Percentiles rank a stretch among this genome's conserved stretches.
Conservation (phyloP, 202 grass and related monocot genomes). For the Zoysia matrella region DNA sequence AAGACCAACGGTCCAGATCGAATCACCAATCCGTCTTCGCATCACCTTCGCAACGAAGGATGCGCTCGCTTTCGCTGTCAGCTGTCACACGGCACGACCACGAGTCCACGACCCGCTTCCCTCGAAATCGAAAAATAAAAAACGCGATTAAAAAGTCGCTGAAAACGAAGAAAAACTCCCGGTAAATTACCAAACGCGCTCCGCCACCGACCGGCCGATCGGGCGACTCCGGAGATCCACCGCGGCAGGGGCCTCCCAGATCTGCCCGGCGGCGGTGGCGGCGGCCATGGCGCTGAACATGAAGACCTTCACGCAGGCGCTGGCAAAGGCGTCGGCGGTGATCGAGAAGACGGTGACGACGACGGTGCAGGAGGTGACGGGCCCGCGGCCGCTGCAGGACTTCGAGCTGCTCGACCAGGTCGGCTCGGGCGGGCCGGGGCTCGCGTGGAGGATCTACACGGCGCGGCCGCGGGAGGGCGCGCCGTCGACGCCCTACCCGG, state of each 20-base stretch:
- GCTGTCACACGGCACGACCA: slow-evolving; percentile 35
- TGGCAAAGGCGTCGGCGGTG: slow-evolving; percentile 94
- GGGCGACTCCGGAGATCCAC: slow-evolving; percentile 40
- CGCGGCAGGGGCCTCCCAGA: slow-evolving; percentile 28
- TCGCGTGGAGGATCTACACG: slow-evolving; percentile 87
- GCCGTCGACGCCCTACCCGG: slow-evolving; percentile 80
- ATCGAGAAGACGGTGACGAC: slow-evolving; percentile 98
- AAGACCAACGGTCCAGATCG: slow-evolving; percentile 32
- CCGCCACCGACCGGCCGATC: slow-evolving; percentile 40
- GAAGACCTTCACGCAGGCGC: slow-evolving; percentile 87
- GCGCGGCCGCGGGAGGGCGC: slow-evolving; percentile 77
- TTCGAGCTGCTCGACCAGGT: slow-evolving; percentile 92
- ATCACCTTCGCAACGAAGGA: slow-evolving; percentile 48
- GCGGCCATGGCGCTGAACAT: slow-evolving; percentile 90
- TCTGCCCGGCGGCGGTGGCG: slow-evolving; percentile 24
- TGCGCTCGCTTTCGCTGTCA: slow-evolving; percentile 7
- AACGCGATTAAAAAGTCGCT: background rate
- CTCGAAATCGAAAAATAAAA: background rate
- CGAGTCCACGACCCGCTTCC: background rate
- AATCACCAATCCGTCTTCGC: background rate
- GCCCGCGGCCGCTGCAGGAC: slow-evolving; percentile 97
- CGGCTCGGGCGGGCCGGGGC: slow-evolving; percentile 82
- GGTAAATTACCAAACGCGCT: slow-evolving; percentile 46
- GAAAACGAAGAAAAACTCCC: slow-evolving; percentile 22
- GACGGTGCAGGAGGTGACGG: slow-evolving; percentile 99